Base-by-base conservation (phyloP, 1,284 basidiomycete genomes). In the Austroboletus niveus region DNA sequence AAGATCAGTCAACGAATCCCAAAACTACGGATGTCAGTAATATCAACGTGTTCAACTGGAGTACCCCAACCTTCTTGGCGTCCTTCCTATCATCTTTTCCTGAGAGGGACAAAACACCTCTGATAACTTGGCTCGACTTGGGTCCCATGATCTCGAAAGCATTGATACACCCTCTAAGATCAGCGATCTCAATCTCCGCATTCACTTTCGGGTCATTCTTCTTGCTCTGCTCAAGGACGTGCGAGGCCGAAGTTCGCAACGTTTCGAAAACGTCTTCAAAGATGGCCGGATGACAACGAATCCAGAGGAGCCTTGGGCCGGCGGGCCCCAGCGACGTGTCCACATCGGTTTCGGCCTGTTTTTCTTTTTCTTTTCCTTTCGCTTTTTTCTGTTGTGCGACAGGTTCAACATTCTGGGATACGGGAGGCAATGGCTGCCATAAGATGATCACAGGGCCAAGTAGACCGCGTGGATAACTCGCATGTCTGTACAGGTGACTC, bases 101-200 rank as follows among this genome's bases (percentile, higher is more conserved):
- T 10, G 79, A 75, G 8, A 85, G 79, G 27, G 74, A 80, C 44
- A 95, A 63, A 1, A 85, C 85, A 17, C 91, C 88, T 58, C 79
- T 82, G 46, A 96, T 69, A 8, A 94, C 80, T 61, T 89, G 87
- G 52, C 81, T 92, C 0, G 90, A 78, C 63, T 86, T 87, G 1
- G 89, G 89, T 3, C 94, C 94, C 74, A 89, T 87, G 17, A 96
- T 80, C 64, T 97, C 92, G 60, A 94, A 94, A 3, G 85, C 77
- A 53, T 90, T 91, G 32, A 94, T 63, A 45, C 85, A 77, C 4
- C 81, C 81, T 43, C 85, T 73, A 44, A 93, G 65, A 66, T 94
- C 87, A 4, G 77, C 74, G 11, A 94, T 75, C 56, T 88, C 81
- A 5, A 93, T 69, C 31, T 75, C 71, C 11, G 72, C 66, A 8